Percentiles rank a stretch among this genome's conserved stretches.
These are phyloP conservation scores for Picochlorum sp. DNA, from an alignment of 139 green algal species.

Conservation along the genomic window DNA sequence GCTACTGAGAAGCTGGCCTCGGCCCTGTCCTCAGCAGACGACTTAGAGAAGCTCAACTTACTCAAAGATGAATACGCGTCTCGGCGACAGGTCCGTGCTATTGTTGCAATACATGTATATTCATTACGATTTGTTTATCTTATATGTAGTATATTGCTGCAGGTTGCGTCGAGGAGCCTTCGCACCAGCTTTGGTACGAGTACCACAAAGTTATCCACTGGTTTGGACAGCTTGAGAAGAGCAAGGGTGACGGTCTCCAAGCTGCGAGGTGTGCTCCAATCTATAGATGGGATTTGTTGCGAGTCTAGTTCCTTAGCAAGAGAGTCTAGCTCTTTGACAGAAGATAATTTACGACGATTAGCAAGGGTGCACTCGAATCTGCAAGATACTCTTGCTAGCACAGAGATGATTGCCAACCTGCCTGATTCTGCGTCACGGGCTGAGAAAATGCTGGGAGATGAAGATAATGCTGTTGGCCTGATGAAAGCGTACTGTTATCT, in stretches of 20 bases:
- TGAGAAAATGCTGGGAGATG: constrained; percentile 42
- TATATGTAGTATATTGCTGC: background rate
- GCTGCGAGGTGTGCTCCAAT: constrained; percentile 5
- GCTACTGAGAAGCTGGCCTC: constrained; percentile 30
- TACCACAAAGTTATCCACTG: constrained; percentile 41
- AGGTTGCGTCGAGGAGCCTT: constrained; percentile 36
- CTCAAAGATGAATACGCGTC: constrained; percentile 38
- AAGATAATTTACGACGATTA: constrained; percentile 63
- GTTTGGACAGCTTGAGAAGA: constrained; percentile 56
- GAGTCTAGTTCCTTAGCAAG: constrained; percentile 62
- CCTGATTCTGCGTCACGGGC: constrained; percentile 24
- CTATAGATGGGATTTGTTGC: constrained; percentile 48
- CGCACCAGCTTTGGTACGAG: constrained; percentile 39
- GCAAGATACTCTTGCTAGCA: constrained; percentile 35
- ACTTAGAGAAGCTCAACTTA: constrained; percentile 33
- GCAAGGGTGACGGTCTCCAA: background rate
- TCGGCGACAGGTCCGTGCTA: constrained; percentile 3
- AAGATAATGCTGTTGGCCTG: background rate
- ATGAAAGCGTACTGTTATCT: constrained; percentile 30
- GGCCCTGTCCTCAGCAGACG: constrained; percentile 41
- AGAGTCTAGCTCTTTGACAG: too few species aligned
- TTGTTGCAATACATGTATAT: too few species aligned
- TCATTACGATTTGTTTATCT: too few species aligned
- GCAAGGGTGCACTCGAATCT: constrained; percentile 60
- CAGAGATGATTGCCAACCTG: background rate